phyloP scores from a whole-genome alignment of 2,329 filamentous ascomycete genomes.

The Paracorniculantispora psalliotae region DNA sequence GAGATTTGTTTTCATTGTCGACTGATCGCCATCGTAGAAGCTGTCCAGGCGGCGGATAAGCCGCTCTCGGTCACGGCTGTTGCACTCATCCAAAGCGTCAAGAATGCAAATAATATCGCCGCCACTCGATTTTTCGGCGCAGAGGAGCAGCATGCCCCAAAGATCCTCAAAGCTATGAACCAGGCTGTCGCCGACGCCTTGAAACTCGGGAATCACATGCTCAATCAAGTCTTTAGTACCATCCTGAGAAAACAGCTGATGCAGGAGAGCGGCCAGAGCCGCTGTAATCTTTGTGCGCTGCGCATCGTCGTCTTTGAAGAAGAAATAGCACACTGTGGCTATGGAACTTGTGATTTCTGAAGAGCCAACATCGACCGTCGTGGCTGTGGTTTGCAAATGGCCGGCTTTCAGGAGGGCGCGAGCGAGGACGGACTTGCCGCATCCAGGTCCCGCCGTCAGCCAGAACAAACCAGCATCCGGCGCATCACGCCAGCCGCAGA shows the following conservation, averaged over 20 bases:
- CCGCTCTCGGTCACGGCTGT: neutral
- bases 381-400: neutral
- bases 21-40: neutral
- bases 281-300: neutral
- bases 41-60: neutral
- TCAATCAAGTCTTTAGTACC: neutral
- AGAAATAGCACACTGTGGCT: neutral
- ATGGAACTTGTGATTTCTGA: neutral
- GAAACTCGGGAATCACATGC: neutral
- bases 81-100: neutral
- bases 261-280: neutral
- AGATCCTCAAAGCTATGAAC: neutral
- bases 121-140: neutral
- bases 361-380: neutral
- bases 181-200: neutral
- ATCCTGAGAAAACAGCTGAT: neutral
- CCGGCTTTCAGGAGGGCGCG: neutral
- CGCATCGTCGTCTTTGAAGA: constrained; percentile 3
- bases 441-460: neutral
- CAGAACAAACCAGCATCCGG: neutral
- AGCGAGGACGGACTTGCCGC: constrained; percentile 3
- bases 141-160: neutral
- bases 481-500: neutral
- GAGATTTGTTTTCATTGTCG: constrained; percentile 15
- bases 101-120: neutral